phyloP scores from a whole-genome alignment of 768 basidiomycete species.

The Saitozyma podzolica region DNA sequence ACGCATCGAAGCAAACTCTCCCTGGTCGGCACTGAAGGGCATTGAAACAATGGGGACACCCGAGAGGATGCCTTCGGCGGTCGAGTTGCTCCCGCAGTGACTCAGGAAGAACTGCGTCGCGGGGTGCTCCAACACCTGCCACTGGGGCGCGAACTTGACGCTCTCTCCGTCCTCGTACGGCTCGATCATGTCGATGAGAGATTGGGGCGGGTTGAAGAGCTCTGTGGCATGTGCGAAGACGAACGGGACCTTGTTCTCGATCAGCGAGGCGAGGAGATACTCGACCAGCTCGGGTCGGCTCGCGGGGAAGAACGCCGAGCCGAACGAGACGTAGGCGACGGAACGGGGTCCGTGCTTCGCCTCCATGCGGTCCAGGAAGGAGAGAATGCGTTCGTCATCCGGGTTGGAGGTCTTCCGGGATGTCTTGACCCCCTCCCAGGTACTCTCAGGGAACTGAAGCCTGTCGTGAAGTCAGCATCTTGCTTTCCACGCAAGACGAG shows the following conservation, averaged over 20 bases:
- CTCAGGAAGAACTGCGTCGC: slow-evolving; percentile 26
- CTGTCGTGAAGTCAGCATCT: neutral
- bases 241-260: slow-evolving; percentile 20
- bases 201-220: slow-evolving; percentile 11
- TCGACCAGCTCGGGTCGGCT: slow-evolving; percentile 25
- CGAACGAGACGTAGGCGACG: slow-evolving; percentile 32
- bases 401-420: neutral
- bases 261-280: slow-evolving; percentile 26
- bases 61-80: slow-evolving; percentile 26
- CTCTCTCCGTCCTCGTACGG: slow-evolving; percentile 10
- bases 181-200: slow-evolving; percentile 17
- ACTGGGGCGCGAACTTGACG: slow-evolving; percentile 32
- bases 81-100: slow-evolving; percentile 31
- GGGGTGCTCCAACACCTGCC: slow-evolving; percentile 25
- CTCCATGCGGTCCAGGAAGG: slow-evolving; percentile 28
- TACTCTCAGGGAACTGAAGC: slow-evolving; percentile 21
- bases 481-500: too few species aligned
- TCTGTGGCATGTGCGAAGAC: slow-evolving; percentile 30
- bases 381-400: slow-evolving; percentile 21
- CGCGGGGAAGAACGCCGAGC: slow-evolving; percentile 27
- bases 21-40: slow-evolving; percentile 40
- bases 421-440: slow-evolving; percentile 18
- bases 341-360: slow-evolving; percentile 21
- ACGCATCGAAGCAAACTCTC: slow-evolving; percentile 22
- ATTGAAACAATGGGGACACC: slow-evolving; percentile 18